Evolutionary conservation across 2,329 filamentous ascomycete species (phyloP).

Genomic region (Calonectria hongkongensis): DNA sequence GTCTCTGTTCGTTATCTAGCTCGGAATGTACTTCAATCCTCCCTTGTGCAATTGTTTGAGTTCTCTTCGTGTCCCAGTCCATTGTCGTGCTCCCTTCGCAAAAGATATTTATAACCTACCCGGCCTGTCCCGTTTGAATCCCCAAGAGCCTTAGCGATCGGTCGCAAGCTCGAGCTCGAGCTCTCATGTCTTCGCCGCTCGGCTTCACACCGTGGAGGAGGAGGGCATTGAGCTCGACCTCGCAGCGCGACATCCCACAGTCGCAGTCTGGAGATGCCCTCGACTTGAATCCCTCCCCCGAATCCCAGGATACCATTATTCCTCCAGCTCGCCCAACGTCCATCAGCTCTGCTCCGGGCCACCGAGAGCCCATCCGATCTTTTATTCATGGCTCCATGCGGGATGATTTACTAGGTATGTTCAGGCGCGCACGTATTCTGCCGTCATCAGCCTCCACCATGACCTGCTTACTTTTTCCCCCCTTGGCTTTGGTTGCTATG

Average conservation of each 20-base stretch:
- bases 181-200: constrained; percentile 68
- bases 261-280: constrained; percentile 54
- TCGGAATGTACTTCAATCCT: constrained; percentile 49
- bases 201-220: constrained; percentile 70
- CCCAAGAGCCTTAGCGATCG: constrained; percentile 44
- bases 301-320: constrained; percentile 45
- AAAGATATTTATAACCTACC: constrained; percentile 47
- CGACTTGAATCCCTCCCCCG: constrained; percentile 52
- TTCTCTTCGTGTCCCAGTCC: constrained; percentile 30
- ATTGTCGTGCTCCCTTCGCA: constrained; percentile 37
- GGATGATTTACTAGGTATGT: constrained; percentile 72
- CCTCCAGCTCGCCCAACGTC: constrained; percentile 63
- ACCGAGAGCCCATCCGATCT: constrained; percentile 81
- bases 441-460: constrained; percentile 30
- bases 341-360: constrained; percentile 58
- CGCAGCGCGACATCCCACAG: constrained; percentile 54
- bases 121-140: constrained; percentile 41
- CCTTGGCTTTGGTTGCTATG: constrained; percentile 1
- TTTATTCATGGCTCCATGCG: constrained; percentile 81
- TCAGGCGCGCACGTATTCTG: constrained; percentile 8
- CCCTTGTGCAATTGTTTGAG: constrained; percentile 16
- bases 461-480: constrained; percentile 15
- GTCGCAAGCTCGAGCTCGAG: constrained; percentile 40
- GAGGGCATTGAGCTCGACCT: constrained; percentile 62
- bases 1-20: constrained; percentile 41